Conservation (phyloP, 2,329 filamentous ascomycete species). For the Aspergillus sp. region DNA sequence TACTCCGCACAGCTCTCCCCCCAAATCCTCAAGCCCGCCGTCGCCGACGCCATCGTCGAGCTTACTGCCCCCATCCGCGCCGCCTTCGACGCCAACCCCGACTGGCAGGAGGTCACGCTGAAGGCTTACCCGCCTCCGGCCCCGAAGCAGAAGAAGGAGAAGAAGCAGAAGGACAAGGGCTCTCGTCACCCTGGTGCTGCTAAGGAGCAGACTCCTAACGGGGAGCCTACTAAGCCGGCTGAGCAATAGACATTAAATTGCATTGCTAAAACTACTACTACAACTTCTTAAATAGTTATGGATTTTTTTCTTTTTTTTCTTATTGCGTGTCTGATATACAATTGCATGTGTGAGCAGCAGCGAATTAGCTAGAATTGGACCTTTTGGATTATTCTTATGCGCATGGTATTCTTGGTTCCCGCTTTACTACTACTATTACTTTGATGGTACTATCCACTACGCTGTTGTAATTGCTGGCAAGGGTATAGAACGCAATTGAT, state of each 20-base stretch:
- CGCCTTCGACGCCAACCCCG: conserved; percentile 67
- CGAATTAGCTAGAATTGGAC: too few species aligned
- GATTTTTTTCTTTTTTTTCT: too few species aligned
- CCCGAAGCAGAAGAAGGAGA: conserved; percentile 70
- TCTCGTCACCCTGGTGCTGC: conserved; percentile 48
- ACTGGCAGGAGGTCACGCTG: conserved; percentile 76
- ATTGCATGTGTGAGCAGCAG: too few species aligned
- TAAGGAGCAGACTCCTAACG: conserved; percentile 31
- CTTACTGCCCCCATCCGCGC: conserved; percentile 77
- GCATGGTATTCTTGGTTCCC: too few species aligned
- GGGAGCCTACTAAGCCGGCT: background rate
- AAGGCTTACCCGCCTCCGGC: conserved; percentile 78
- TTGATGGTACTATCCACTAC: too few species aligned
- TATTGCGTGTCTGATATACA: too few species aligned
- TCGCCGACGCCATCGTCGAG: conserved; percentile 69
- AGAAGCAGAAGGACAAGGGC: conserved; percentile 76
- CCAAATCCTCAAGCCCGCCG: conserved; percentile 82
- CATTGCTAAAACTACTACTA: background rate
- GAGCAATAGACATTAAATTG: background rate
- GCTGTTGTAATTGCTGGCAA: too few species aligned
- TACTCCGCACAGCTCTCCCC: conserved; percentile 66
- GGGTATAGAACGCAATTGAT: too few species aligned
- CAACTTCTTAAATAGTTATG: too few species aligned
- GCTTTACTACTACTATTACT: too few species aligned
- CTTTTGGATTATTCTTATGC: too few species aligned